Evolutionary conservation across 441 rosid species (phyloP).

Genomic region (Dalechampia spathulata): DNA sequence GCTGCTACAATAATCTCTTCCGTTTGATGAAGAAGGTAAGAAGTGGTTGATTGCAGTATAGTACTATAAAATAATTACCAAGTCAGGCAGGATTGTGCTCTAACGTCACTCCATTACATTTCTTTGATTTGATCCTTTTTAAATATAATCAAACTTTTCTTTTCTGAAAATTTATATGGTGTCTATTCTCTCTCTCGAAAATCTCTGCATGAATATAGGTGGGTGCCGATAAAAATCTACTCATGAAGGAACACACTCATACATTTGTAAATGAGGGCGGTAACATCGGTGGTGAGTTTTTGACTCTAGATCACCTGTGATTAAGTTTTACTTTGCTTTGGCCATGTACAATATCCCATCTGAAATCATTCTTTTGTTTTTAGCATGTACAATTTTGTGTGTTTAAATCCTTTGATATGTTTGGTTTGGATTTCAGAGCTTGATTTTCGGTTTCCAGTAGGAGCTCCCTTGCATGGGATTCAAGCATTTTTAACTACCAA

Average conservation of each 20-base stretch:
- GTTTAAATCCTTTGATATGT: constrained; percentile 9
- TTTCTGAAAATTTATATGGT: too few relatives aligned
- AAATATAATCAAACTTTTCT: too few relatives aligned
- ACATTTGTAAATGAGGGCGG: constrained; percentile 93
- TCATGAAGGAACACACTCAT: constrained; percentile 94
- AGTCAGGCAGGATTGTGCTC: too few relatives aligned
- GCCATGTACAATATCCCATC: not conserved
- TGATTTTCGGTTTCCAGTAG: constrained; percentile 86
- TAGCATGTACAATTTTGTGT: not conserved
- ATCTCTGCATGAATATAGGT: constrained; percentile 39
- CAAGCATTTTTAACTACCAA: constrained; percentile 78
- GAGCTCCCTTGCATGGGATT: constrained; percentile 97
- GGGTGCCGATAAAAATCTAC: constrained; percentile 86
- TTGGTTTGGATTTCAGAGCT: constrained; percentile 58
- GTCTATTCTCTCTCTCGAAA: constrained; percentile 11
- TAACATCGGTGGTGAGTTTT: constrained; percentile 67
- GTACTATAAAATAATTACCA: too few relatives aligned
- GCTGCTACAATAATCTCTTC: constrained; percentile 96
- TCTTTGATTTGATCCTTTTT: too few relatives aligned
- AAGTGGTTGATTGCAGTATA: not conserved
- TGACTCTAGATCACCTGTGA: constrained; percentile 9
- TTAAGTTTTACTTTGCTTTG: not conserved
- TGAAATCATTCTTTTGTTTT: not conserved
- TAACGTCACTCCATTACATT: too few relatives aligned
- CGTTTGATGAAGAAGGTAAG: constrained; percentile 93